These are phyloP conservation scores for Vanderwaltozyma tropicalis DNA, from an alignment of 805 yeast genomes.

Conservation along the genomic window DNA sequence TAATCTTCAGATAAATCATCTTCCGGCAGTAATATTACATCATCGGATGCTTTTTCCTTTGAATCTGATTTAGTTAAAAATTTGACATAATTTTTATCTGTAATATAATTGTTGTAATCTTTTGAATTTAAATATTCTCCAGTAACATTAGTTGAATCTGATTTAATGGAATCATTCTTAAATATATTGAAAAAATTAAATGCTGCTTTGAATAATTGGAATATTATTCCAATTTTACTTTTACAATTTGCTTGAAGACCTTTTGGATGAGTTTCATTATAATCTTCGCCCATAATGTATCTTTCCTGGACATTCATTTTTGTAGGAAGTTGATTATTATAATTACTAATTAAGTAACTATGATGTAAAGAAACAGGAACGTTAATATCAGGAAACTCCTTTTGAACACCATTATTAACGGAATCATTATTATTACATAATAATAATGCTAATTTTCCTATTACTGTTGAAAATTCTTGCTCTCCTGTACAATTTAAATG, in stretches of 20 bases:
- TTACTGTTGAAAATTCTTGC: slow-evolving; percentile 19
- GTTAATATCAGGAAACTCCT: slow-evolving; percentile 17
- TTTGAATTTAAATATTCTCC: background rate
- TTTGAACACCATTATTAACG: slow-evolving; percentile 17
- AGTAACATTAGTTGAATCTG: too few relatives aligned
- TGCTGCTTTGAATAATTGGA: background rate
- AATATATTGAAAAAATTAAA: too few relatives aligned
- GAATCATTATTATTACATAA: slow-evolving; percentile 18
- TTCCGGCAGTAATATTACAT: slow-evolving; percentile 12
- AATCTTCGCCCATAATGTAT: background rate
- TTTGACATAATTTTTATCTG: slow-evolving; percentile 19
- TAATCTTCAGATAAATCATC: slow-evolving; percentile 23
- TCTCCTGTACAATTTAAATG: slow-evolving; percentile 24
- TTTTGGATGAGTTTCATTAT: too few relatives aligned
- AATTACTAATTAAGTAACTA: slow-evolving; percentile 14
- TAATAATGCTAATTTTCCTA: slow-evolving; percentile 14
- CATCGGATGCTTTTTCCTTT: slow-evolving; percentile 11
- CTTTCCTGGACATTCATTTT: background rate
- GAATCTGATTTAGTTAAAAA: slow-evolving; percentile 10
- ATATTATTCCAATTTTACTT: background rate
- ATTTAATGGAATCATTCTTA: too few relatives aligned
- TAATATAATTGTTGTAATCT: slow-evolving; percentile 13
- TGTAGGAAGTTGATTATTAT: slow-evolving; percentile 9
- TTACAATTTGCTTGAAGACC: background rate
- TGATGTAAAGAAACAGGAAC: slow-evolving; percentile 14